Conservation (phyloP, 2,329 filamentous ascomycete genomes). For the Conoideocrella luteorostrata region DNA sequence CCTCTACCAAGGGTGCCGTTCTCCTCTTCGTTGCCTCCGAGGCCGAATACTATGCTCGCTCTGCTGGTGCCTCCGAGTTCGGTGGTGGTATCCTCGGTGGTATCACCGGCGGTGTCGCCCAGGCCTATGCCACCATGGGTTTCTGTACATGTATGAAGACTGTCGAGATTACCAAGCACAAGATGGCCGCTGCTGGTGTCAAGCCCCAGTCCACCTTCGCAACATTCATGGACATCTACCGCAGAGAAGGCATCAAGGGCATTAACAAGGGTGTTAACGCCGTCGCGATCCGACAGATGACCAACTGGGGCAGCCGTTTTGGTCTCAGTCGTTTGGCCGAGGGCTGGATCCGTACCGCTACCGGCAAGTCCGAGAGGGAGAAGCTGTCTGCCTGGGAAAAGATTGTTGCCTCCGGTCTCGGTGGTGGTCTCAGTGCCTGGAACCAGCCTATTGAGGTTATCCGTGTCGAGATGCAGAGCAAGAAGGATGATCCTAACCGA, state of each 20-base stretch:
- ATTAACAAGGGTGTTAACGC: constrained; percentile 99
- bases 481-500: constrained; percentile 94
- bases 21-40: constrained; percentile 98
- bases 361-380: constrained; percentile 71
- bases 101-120: constrained; percentile 89
- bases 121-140: constrained; percentile 99
- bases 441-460: constrained; percentile 99
- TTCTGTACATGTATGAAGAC: constrained; percentile 99
- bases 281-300: constrained; percentile 97
- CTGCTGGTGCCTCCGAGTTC: constrained; percentile 79
- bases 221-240: constrained; percentile 97
- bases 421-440: constrained; percentile 94
- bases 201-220: constrained; percentile 86
- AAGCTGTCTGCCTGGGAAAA: constrained; percentile 80
- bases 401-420: constrained; percentile 76
- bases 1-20: constrained; percentile 97
- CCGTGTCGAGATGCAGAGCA: constrained; percentile 99
- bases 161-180: constrained; percentile 98
- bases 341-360: constrained; percentile 72
- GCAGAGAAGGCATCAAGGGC: constrained; percentile 83
- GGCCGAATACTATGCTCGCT: constrained; percentile 89
- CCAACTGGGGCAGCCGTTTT: constrained; percentile 97
- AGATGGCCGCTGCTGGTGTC: constrained; percentile 75
- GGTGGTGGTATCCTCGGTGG: constrained; percentile 82
- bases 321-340: constrained; percentile 89